Evolutionary conservation across 176 grass and related monocot genomes (phyloP).

Genomic region (Guadua angustifolia): DNA sequence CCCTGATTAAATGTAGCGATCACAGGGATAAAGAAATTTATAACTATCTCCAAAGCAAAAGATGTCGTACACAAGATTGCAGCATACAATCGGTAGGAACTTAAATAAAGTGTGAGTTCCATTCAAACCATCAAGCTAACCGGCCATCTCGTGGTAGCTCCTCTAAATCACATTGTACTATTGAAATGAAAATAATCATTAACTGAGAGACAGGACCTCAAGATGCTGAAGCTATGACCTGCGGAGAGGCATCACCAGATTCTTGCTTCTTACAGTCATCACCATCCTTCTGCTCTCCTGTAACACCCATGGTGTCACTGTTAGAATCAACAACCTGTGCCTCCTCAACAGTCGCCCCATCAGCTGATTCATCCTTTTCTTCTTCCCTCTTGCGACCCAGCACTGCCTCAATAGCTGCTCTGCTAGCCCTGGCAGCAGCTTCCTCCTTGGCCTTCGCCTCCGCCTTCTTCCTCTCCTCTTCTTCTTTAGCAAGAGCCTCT

Average conservation of each 20-base stretch:
- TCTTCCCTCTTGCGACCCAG: constrained; percentile 62
- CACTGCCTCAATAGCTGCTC: constrained; percentile 73
- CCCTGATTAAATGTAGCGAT: not conserved
- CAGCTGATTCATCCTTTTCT: constrained; percentile 45
- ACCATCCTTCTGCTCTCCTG: constrained; percentile 32
- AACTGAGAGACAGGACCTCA: constrained; percentile 33
- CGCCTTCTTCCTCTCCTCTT: constrained; percentile 82
- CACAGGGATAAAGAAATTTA: not conserved
- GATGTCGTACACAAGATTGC: constrained; percentile 29
- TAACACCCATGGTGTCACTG: constrained; percentile 16
- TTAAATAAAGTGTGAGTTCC: constrained; percentile 11
- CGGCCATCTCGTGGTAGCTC: constrained; percentile 14
- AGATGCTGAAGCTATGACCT: constrained; percentile 33
- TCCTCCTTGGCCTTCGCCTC: constrained; percentile 79
- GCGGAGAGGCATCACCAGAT: constrained; percentile 23
- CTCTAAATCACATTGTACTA: constrained; percentile 39
- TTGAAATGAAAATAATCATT: constrained; percentile 39
- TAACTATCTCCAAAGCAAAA: constrained; percentile 17
- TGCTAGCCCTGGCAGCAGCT: constrained; percentile 66
- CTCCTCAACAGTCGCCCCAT: constrained; percentile 44
- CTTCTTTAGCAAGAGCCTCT: constrained; percentile 74
- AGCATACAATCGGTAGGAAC: constrained; percentile 31
- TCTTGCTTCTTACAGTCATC: constrained; percentile 39
- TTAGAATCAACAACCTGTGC: constrained; percentile 41
- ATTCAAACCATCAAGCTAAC: constrained; percentile 11